Percentiles rank a stretch among this genome's conserved stretches.
Evolutionary conservation across 768 basidiomycete species (phyloP).

Genomic region (Scleroderma bovista): DNA sequence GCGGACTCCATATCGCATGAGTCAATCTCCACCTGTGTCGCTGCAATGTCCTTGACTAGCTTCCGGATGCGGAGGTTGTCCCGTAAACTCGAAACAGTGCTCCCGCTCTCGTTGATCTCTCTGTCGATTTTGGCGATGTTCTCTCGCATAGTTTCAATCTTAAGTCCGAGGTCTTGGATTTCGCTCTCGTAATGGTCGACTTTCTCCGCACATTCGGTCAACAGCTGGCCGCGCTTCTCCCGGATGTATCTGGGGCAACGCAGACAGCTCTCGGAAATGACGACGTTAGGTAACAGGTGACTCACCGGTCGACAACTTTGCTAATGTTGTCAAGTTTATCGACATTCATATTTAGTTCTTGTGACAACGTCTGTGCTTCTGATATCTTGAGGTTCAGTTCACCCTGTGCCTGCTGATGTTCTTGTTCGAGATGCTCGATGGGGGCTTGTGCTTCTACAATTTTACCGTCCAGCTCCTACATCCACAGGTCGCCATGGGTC

Average conservation of each 20-base stretch:
- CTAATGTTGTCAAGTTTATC: constrained; percentile 60
- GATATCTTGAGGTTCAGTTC: constrained; percentile 45
- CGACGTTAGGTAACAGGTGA: neutral
- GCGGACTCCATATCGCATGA: constrained; percentile 80
- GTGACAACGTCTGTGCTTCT: constrained; percentile 49
- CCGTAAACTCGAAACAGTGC: constrained; percentile 62
- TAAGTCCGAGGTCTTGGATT: constrained; percentile 36
- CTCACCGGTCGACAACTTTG: constrained; percentile 61
- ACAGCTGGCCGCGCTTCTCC: constrained; percentile 54
- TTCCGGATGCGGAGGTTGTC: constrained; percentile 80
- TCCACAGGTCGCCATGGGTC: neutral
- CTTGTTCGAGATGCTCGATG: constrained; percentile 56
- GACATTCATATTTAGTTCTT: constrained; percentile 60
- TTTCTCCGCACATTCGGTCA: constrained; percentile 53
- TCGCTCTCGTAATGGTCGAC: constrained; percentile 45
- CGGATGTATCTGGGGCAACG: constrained; percentile 57
- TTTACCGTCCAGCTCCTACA: constrained; percentile 58
- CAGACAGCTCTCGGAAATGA: neutral
- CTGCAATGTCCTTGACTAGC: constrained; percentile 58
- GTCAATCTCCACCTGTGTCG: constrained; percentile 67
- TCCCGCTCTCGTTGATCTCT: constrained; percentile 73
- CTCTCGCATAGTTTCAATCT: constrained; percentile 37
- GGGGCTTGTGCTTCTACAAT: constrained; percentile 59
- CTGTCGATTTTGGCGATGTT: constrained; percentile 59
- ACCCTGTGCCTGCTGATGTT: constrained; percentile 43